Evolutionary conservation across 257 asterid species (phyloP), one percentile per base, ranked within the genome.

Genomic region (Voacanga thouarsii): DNA sequence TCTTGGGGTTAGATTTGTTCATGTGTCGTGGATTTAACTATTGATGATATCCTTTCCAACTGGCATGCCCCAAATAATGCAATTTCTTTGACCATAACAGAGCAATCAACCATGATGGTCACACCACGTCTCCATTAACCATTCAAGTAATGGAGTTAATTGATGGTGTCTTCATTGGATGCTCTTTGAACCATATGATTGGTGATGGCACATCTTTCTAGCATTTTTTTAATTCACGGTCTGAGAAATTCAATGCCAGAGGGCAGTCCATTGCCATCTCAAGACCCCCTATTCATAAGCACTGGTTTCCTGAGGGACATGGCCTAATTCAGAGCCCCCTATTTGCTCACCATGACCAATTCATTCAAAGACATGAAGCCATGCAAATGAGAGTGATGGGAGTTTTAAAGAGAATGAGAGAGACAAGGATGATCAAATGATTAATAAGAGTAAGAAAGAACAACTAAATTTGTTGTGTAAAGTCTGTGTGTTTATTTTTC

Each of bases 121-220:
- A 79, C 57, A 71, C 37, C 1, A 14, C 11, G 72, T 71, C 89
- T 15, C 65, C 83, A 77, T 57, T 83, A 37, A 75, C 84, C 7
- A 63, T 86, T 71, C 87, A 86, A 30, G 81, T 83, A 4, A 86
- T 84, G 0, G 89, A 86, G 24, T 68, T 86, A 18, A 71, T 57
- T 23, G 89, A 86, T 75, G 87, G 89, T 7, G 14, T 86, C 45
- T 86, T 86, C 72, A 43, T 86, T 24, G 89, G 89, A 2, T 86
- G 86, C 55, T 86, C 86, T 16, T 63, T 83, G 30, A 83, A 84
- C 45, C 89, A 86, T 49, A 80, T 44, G 44, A 50, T 75, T 18
- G 83, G 77, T 26, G 87, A 86, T 51, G 87, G 89, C 1, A n/a
- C 86, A 7, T 86, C 89, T 10, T 82, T 76, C n/a, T 86, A 87